Evolutionary conservation across 495 filamentous ascomycete species (phyloP), one percentile per base, ranked within the genome.

Genomic region (Talaromyces liani): DNA sequence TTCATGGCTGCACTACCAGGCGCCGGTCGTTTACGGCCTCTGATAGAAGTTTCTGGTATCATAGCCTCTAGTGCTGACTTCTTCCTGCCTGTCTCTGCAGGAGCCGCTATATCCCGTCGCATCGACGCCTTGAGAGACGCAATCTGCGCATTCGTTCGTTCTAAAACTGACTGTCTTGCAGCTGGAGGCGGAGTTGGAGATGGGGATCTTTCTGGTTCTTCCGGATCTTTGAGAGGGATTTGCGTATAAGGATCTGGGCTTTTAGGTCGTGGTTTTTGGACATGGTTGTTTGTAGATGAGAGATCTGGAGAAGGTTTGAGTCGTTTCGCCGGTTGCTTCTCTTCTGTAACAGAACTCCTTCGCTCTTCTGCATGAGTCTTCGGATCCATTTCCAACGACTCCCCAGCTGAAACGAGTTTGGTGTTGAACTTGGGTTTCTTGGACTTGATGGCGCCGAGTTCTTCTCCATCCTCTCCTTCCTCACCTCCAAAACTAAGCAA

Each of bases 351-450:
- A 2, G 56, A 58, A 33, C 4, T 36, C 14, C 56, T 33, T 8
- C 47, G 16, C 66, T 60, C 64, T 65, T 60, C 45, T 64, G 29
- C 65, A 20, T 18, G 55, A 60, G 24, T 69, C 64, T 41, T 66
- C 65, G 64, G 70, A 47, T 57, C 71, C 65, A 24, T 62, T 65
- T 66, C 71, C 67, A 34, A 75, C 64, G 64, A 77, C 71, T 76
- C 74, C 25, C 79, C 77, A 20, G 84, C 88, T 66, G 85, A 85
- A 20, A 95, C 87, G 49, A 98, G 85, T 58, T 87, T 87, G 16
- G 91, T 85, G 70, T 98, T 96, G 73, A 93, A 97, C 70, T 97
- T 98, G 9, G 89, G 81, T 71, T 96, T 97, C 70, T 93, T 96
- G 4, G 81, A 66, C 5, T 87, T 72, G 33, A 79, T 70, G n/a